Base-by-base conservation (phyloP, 805 yeast genomes). In the Teunomyces cretensis region DNA sequence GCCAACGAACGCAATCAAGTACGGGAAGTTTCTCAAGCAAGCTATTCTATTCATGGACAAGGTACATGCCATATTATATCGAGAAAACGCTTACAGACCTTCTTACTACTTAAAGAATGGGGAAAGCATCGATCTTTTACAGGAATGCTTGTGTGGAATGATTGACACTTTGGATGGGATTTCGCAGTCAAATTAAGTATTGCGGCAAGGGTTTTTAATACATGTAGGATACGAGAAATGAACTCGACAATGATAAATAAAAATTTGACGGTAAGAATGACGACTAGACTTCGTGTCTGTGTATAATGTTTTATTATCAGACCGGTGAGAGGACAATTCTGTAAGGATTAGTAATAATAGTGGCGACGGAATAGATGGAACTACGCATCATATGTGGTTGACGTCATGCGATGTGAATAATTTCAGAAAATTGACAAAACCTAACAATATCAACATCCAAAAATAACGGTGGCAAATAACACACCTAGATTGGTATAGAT, bases 31-130 rank as follows among this genome's bases (percentile, higher is more conserved):
- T 47, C 43, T 69, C 30, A 49, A 56, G 22, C 24, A 60, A 14
- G 47, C 66, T 3, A 44, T 52, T 24, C 38, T 45, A 13, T 72
- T 72, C 43, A 48, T 71, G 41, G 74, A 70, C 52, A 39, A 52
- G 6, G 39, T 69, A 13, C 76, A 72, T 46, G 53, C 44, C 4
- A 26, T 22, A 12, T 37, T 70, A 6, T 70, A 68, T 41, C 43
- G 39, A 17, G 49, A 50, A 12, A 48, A 54, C 33, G 48, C 46
- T 14, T 41, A 48, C 42, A 55, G 53, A 30, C 72, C 73, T 4
- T 65, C 66, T 40, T 51, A 45, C 31, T 67, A 65, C 43, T 51
- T 65, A 24, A 52, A 56, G 22, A 52, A 56, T 40, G 32, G 46
- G 17, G 52, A 44, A 8, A 48, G 49, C 6, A 32, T 57, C 19